Base-by-base conservation (phyloP, 768 basidiomycete genomes). In the Flagelloscypha sp. region DNA sequence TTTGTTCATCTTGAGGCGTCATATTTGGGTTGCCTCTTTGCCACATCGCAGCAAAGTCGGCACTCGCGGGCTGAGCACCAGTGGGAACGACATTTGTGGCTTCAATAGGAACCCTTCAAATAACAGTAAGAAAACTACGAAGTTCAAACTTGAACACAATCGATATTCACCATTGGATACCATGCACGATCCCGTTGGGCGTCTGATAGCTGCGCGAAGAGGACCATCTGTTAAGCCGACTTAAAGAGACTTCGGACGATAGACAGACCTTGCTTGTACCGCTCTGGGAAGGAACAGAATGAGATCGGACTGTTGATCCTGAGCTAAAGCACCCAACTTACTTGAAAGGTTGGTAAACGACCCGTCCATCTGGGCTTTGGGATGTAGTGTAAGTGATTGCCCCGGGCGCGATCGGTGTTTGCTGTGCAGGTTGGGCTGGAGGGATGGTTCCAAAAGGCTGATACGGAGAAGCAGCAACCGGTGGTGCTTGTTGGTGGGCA, bases 331-430 rank as follows among this genome's bases (percentile, higher is more conserved):
- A 24, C 30, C 35, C 30, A 22, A 58, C 75, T 43, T 48, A 82
- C 84, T 64, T 85, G 73, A 84, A 87, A 9, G 76, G 70, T 48
- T 85, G 79, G 52, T 87, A 87, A 36, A 68, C 50, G 20, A 72
- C 37, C 42, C 67, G 63, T 12, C 84, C 84, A 59, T 85, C 76
- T 24, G 71, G 61, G 3, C 66, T 66, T 1, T 62, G 68, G 1
- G 75, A 67, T 8, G 81, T 83, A 1, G 82, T 82, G 44, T 84
- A 86, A 15, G 80, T 84, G 48, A 80, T 65, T 24, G 80, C 59
- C n/a, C 82, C 83, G 22, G 81, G 69, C 23, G 65, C 59, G 37
- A 84, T 76, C 53, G 73, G 68, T 27, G 59, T 48, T 27, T 33
- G 60, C 49, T 42, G 56, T 45, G 43, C 58, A 46, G 24, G 52